These are phyloP conservation scores for Aspergillus ibericus DNA, from an alignment of 2,329 filamentous ascomycete genomes.

Conservation along the genomic window DNA sequence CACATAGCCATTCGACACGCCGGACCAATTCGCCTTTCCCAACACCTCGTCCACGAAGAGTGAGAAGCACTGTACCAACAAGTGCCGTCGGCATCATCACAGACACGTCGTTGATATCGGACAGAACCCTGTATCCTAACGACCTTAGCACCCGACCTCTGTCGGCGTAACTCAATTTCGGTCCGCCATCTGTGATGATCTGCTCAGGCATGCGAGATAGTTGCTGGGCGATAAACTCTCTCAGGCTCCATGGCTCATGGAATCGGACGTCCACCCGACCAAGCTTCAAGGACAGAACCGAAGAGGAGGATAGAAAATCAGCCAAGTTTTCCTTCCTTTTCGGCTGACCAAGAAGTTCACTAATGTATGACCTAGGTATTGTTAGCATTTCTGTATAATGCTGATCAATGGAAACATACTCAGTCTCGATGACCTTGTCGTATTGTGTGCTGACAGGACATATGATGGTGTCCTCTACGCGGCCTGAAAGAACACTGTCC, in stretches of 20 bases:
- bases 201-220: slow-evolving; percentile 56
- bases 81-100: slow-evolving; percentile 98
- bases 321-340: slow-evolving; percentile 93
- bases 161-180: slow-evolving; percentile 51
- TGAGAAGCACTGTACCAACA: slow-evolving; percentile 90
- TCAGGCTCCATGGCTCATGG: slow-evolving; percentile 91
- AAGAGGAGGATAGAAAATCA: slow-evolving; percentile 86
- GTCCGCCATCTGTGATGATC: slow-evolving; percentile 35
- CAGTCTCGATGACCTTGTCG: slow-evolving; percentile 97
- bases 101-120: slow-evolving; percentile 92
- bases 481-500: slow-evolving; percentile 83
- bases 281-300: slow-evolving; percentile 81
- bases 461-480: slow-evolving; percentile 86
- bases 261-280: slow-evolving; percentile 94
- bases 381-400: slow-evolving; percentile 11
- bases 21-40: slow-evolving; percentile 82
- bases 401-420: slow-evolving; percentile 44
- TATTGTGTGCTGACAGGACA: slow-evolving; percentile 97
- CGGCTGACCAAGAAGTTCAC: slow-evolving; percentile 85
- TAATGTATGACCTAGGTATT: slow-evolving; percentile 73
- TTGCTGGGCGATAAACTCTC: slow-evolving; percentile 78
- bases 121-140: slow-evolving; percentile 86
- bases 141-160: slow-evolving; percentile 76
- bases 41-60: slow-evolving; percentile 85
- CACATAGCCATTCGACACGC: slow-evolving; percentile 85